Percentiles rank a stretch among this genome's conserved stretches.
Evolutionary conservation across 2,329 filamentous ascomycete species (phyloP).

Genomic region (Stachybotrys chartarum): DNA sequence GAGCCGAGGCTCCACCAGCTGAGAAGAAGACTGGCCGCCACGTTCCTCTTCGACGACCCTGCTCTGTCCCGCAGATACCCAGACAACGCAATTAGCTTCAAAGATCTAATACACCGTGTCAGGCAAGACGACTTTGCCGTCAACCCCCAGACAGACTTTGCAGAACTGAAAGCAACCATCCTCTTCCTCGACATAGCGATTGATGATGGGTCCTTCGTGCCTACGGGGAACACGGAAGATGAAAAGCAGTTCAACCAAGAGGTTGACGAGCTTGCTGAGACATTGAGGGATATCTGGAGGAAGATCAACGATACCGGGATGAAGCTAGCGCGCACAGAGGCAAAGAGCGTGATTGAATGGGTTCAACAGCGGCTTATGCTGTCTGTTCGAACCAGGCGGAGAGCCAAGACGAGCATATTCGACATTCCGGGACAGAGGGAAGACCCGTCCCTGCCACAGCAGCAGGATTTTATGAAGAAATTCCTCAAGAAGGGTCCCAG

Average conservation of each 20-base stretch:
- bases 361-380: constrained; percentile 67
- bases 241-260: constrained; percentile 57
- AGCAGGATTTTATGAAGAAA: constrained; percentile 42
- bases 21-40: constrained; percentile 58
- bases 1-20: constrained; percentile 48
- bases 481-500: constrained; percentile 29
- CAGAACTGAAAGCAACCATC: constrained; percentile 56
- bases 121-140: constrained; percentile 43
- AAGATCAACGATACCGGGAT: constrained; percentile 70
- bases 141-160: constrained; percentile 56
- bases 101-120: constrained; percentile 39
- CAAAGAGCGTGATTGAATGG: constrained; percentile 68
- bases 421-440: constrained; percentile 26
- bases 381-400: constrained; percentile 59
- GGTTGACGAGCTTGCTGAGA: constrained; percentile 58
- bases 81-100: constrained; percentile 33
- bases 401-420: constrained; percentile 46
- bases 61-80: constrained; percentile 31
- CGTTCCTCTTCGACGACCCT: constrained; percentile 51
- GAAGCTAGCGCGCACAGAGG: constrained; percentile 63
- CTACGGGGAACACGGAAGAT: constrained; percentile 18
- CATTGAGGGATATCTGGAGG: constrained; percentile 49
- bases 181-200: constrained; percentile 68
- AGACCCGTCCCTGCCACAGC: constrained; percentile 32
- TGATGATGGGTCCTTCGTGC: constrained; percentile 46